These are phyloP conservation scores for Syncephalastrum racemosum DNA, from an alignment of 371 early-diverging fungal genomes.

Conservation along the genomic window DNA sequence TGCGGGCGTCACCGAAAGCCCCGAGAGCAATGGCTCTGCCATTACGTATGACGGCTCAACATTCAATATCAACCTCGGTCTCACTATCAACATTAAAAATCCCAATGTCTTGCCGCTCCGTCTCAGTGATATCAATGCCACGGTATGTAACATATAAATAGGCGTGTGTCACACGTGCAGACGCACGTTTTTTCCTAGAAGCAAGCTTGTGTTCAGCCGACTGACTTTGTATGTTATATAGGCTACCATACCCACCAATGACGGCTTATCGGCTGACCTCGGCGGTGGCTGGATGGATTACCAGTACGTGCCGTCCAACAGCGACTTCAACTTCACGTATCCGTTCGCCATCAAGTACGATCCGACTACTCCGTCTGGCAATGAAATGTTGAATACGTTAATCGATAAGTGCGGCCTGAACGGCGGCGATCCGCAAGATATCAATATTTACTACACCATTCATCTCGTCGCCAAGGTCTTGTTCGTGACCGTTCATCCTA, in stretches of 20 bases:
- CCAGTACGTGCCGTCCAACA: slow-evolving; percentile 38
- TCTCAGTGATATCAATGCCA: slow-evolving; percentile 35
- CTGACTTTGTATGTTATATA: slow-evolving; percentile 11
- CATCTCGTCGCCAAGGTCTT: slow-evolving; percentile 32
- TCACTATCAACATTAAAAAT: slow-evolving; percentile 37
- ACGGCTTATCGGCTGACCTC: slow-evolving; percentile 17
- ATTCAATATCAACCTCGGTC: slow-evolving; percentile 38
- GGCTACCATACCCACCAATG: slow-evolving; percentile 46
- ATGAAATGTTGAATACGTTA: slow-evolving; percentile 44
- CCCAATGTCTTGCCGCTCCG: slow-evolving; percentile 37
- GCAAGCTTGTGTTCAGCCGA: slow-evolving; percentile 2
- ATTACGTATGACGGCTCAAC: slow-evolving; percentile 22
- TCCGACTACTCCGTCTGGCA: slow-evolving; percentile 28
- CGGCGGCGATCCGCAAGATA: slow-evolving; percentile 25
- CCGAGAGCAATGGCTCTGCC: slow-evolving; percentile 22
- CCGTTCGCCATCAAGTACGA: slow-evolving; percentile 49
- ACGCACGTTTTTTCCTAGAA: background rate
- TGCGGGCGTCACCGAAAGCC: slow-evolving; percentile 25
- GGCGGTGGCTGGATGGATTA: slow-evolving; percentile 46
- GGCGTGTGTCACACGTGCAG: background rate
- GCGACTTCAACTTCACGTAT: slow-evolving; percentile 42
- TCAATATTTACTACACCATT: slow-evolving; percentile 39
- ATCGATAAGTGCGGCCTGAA: slow-evolving; percentile 45
- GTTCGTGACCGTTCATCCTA: slow-evolving; percentile 38
- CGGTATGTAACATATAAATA: slow-evolving; percentile 22